Percentiles rank a stretch among this genome's conserved stretches.
These are phyloP conservation scores for Piper longum DNA, from an alignment of 164 flowering plant species.

Conservation along the genomic window DNA sequence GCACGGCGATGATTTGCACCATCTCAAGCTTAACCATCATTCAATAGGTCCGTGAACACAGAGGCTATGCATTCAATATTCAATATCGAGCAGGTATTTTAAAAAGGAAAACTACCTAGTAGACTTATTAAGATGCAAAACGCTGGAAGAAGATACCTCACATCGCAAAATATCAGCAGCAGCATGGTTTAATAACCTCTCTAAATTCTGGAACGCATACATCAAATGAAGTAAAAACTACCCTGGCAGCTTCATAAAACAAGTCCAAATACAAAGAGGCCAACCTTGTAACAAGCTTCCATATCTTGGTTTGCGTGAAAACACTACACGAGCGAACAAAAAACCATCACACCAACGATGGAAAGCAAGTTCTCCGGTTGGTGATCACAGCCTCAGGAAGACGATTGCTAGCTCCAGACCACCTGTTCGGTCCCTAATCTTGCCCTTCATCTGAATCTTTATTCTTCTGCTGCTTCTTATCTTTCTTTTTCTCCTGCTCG, in stretches of 20 bases:
- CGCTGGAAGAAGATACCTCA: not conserved
- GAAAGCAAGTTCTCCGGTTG: not conserved
- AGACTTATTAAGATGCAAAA: not conserved
- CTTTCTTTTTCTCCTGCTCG: constrained; percentile 2
- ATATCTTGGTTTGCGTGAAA: not conserved
- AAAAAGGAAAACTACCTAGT: not conserved
- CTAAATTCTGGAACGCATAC: not conserved
- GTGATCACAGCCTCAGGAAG: not conserved
- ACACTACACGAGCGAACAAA: not conserved
- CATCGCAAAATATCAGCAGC: not conserved
- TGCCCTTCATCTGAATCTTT: not conserved
- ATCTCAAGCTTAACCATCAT: no score
- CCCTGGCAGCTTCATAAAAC: not conserved
- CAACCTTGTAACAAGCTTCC: not conserved
- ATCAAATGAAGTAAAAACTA: not conserved
- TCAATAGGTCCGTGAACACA: no score
- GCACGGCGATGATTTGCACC: no score
- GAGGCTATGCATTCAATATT: no score
- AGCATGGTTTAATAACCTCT: not conserved
- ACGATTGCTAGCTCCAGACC: not conserved
- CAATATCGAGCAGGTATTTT: no score
- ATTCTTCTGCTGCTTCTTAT: not conserved
- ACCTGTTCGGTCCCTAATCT: not conserved
- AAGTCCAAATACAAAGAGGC: not conserved
- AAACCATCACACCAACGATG: not conserved